These are phyloP conservation scores for Sporothrix brunneoviolacea DNA, from an alignment of 2,329 filamentous ascomycete genomes.

Conservation along the genomic window DNA sequence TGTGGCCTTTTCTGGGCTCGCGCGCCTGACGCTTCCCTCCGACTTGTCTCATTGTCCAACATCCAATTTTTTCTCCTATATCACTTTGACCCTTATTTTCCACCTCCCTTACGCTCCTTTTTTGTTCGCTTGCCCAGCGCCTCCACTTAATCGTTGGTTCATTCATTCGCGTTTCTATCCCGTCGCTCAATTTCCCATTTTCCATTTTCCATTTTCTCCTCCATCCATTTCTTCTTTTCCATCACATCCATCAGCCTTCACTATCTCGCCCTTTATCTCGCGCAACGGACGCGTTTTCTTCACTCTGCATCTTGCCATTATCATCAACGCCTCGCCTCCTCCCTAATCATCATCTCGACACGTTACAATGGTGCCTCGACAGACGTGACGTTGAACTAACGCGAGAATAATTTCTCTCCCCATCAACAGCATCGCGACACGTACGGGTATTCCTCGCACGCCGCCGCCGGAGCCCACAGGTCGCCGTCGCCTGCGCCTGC, in stretches of 20 bases:
- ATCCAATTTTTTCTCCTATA: no score
- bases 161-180: conserved; percentile 14
- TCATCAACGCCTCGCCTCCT: conserved; percentile 13
- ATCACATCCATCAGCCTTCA: conserved; percentile 13
- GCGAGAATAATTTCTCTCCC: conserved; percentile 10
- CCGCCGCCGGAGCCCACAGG: conserved; percentile 38
- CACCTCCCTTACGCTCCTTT: conserved; percentile 17
- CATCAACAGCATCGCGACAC: conserved; percentile 41
- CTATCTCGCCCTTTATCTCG: background rate
- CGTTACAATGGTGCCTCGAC: conserved; percentile 6
- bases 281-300: conserved; percentile 7
- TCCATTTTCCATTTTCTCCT: conserved; percentile 9
- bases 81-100: conserved; percentile 9
- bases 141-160: conserved; percentile 18
- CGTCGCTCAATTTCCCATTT: conserved; percentile 15
- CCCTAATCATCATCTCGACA: background rate
- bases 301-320: conserved; percentile 13
- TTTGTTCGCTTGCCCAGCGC: conserved; percentile 12
- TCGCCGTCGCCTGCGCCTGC: conserved; percentile 41
- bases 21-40: conserved; percentile 6
- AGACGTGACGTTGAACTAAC: conserved; percentile 11
- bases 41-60: conserved; percentile 16
- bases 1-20: conserved; percentile 11
- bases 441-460: conserved; percentile 39
- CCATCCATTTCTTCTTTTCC: conserved; percentile 14